Evolutionary conservation across 345 rosid genomes (phyloP), one percentile per base, ranked within the genome.

Genomic region (Noccaea bulbosa): DNA sequence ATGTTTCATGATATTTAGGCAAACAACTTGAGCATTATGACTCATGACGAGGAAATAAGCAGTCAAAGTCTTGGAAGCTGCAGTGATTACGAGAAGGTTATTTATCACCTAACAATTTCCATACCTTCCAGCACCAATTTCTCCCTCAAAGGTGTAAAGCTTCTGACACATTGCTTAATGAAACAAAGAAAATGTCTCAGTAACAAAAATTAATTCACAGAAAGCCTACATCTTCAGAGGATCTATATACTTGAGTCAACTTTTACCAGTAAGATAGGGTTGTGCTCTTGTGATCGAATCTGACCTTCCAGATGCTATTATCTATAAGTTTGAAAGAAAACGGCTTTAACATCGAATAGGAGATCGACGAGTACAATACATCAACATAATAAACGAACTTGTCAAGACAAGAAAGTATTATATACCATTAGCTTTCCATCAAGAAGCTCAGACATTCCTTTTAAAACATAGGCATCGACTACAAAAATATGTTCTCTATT

Each of bases 51-150:
- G 30, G 27, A 22, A 51, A 51, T 53, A 34, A 38, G 39, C 63
- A 72, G 32, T 52, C 55, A 9, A 53, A 34, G 17, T 35, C 54
- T 71, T 43, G 24, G 54, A 20, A 52, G 8, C 53, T 45, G 10
- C 14, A 52, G 61, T 68, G 35, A 27, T 11, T 50, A 43, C 35
- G 6, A 35, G 27, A 59, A 37, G 70, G 69, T 38, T 57, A 49
- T 41, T 11, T 62, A 69, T 51, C 32, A 65, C 40, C 54, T 52
- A 56, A 44, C 66, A 78, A 79, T 17, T 77, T 81, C 12, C 77
- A 67, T 80, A 93, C 98, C 98, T 82, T 80, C 86, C 93, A 76
- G 86, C 90, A 73, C 95, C 90, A 65, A 83, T 72, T 84, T 90
- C 91, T 69, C 92, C 93, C 43, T 87, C 89, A 64, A 87, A 90